A percentile compares a stretch with the other conserved stretches of the same genome.
Evolutionary conservation across 2,329 filamentous ascomycete species (phyloP).

Genomic region (Cryphonectria radicalis): DNA sequence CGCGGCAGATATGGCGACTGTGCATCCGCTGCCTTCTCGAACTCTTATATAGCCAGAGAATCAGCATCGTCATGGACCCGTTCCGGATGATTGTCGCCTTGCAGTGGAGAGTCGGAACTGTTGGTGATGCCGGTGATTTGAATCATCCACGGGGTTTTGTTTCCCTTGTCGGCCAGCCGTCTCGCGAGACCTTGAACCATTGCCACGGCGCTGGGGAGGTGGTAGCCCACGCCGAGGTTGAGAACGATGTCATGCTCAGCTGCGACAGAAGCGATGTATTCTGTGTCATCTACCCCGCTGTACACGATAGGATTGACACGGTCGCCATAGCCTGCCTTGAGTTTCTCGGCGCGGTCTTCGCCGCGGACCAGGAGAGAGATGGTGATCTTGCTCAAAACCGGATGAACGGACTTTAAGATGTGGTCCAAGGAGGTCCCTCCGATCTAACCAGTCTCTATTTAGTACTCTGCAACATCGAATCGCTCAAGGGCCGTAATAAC

Average conservation of each 20-base stretch:
- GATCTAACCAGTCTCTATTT: slow-evolving; percentile 23
- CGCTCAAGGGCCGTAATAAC: no score
- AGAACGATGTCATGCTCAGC: slow-evolving; percentile 45
- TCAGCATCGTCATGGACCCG: slow-evolving; percentile 46
- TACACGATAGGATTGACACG: slow-evolving; percentile 35
- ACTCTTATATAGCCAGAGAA: slow-evolving; percentile 47
- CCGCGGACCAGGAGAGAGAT: slow-evolving; percentile 36
- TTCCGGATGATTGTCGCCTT: slow-evolving; percentile 36
- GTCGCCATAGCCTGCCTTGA: slow-evolving; percentile 16
- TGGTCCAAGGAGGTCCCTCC: slow-evolving; percentile 35
- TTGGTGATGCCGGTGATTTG: slow-evolving; percentile 49
- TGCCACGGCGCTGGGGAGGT: slow-evolving; percentile 44
- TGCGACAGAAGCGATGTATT: slow-evolving; percentile 31
- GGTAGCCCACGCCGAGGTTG: slow-evolving; percentile 45
- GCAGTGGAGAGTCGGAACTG: slow-evolving; percentile 47
- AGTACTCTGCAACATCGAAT: not conserved
- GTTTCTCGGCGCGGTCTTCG: slow-evolving; percentile 7
- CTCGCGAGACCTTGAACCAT: slow-evolving; percentile 47
- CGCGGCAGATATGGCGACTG: slow-evolving; percentile 47
- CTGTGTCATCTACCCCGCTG: slow-evolving; percentile 33
- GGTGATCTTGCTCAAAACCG: slow-evolving; percentile 29
- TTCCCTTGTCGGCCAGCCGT: not conserved
- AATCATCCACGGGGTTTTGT: slow-evolving; percentile 13
- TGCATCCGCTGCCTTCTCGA: slow-evolving; percentile 43
- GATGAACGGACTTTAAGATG: slow-evolving; percentile 32